Evolutionary conservation across 2,329 filamentous ascomycete species (phyloP), one percentile per base, ranked within the genome.

Genomic region (Pestalotiopsis sp.): DNA sequence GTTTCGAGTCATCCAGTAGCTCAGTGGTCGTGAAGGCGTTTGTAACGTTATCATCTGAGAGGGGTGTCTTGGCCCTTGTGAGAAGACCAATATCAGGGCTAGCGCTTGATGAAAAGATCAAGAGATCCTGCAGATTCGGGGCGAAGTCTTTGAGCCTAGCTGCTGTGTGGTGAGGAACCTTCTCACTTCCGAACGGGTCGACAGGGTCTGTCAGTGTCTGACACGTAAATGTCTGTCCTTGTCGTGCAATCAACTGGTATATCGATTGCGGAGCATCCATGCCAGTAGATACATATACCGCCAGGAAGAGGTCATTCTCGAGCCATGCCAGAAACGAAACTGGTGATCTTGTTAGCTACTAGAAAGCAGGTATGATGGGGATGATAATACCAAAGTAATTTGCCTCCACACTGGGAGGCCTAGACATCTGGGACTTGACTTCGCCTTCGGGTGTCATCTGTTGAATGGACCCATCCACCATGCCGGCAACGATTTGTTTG

Each of bases 401-500:
- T 72, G 77, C 82, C 70, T 85, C 85, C 7, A 96, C 74, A 67
- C 85, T 85, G 5, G 93, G 89, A 2, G 95, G 93, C 68, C 89
- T 88, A 26, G 94, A 94, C 60, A 99, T 92, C 65, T 90, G 85
- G 44, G 86, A 94, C 80, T 95, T 96, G 35, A 88, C 85, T 55
- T 86, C 86, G 60, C 95, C 95, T 73, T 93, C 88, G 0, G 92
- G 93, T 7, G 92, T 94, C 87, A 98, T 91, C 78, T 98, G 94
- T 67, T 88, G 87, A 65, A 92, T 90, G 13, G 89, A 90, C 68
- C 96, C 96, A 79, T 98, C 89, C 6, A 85, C 89, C 73, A 96
- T 84, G 17, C 97, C 96, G 72, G 93, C 94, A 58, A 97, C 91
- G 57, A 99, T 84, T 77, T 98, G 95, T 78, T 97, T 99, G 60